phyloP scores from a whole-genome alignment of 1,139 yeast species.

The Debaryomyces subglobosus region DNA sequence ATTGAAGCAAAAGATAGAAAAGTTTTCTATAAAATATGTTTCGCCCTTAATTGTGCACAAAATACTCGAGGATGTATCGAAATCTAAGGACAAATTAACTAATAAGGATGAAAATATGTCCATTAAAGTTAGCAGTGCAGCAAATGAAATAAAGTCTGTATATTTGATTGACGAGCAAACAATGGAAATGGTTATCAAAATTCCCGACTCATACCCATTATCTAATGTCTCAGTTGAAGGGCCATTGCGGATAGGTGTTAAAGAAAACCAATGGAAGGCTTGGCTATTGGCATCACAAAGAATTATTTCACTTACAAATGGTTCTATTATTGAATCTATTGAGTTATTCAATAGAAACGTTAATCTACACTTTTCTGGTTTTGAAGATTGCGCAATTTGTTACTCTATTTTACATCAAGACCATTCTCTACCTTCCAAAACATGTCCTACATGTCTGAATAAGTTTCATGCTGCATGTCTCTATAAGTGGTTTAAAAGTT shows the following conservation, averaged over 20 bases:
- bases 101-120: constrained; percentile 53
- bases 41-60: constrained; percentile 66
- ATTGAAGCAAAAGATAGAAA: constrained; percentile 59
- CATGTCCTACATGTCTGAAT: constrained; percentile 87
- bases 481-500: constrained; percentile 96
- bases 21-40: constrained; percentile 59
- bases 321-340: constrained; percentile 80
- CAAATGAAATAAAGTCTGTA: constrained; percentile 72
- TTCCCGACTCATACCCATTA: constrained; percentile 78
- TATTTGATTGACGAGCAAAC: constrained; percentile 87
- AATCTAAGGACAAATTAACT: constrained; percentile 36
- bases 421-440: constrained; percentile 85
- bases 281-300: constrained; percentile 93
- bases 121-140: constrained; percentile 61
- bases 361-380: constrained; percentile 82
- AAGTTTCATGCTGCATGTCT: constrained; percentile 97
- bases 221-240: constrained; percentile 76
- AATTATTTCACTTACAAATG: constrained; percentile 71
- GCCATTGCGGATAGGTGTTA: constrained; percentile 81
- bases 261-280: constrained; percentile 91
- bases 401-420: constrained; percentile 90
- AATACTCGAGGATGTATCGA: constrained; percentile 60
- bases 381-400: constrained; percentile 96
- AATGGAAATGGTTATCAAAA: constrained; percentile 73
- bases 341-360: constrained; percentile 83